Conservation (phyloP, 1,139 yeast genomes). For the Schwanniomyces etchellsii region DNA sequence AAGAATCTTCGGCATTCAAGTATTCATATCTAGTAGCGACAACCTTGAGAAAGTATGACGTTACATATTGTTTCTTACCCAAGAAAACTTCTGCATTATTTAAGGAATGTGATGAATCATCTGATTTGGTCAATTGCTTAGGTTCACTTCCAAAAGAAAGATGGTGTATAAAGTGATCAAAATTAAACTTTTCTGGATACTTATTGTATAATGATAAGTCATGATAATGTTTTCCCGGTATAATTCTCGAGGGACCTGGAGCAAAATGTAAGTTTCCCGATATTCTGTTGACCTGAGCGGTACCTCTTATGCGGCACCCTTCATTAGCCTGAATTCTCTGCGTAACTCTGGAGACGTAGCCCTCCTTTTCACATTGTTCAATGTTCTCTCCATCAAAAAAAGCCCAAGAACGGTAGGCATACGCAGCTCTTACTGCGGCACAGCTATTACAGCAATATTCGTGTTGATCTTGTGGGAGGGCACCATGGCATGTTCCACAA, state of each 20-base stretch:
- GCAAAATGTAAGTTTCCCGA: conserved; percentile 93
- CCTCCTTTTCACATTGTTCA: conserved; percentile 86
- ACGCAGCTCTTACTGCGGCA: conserved; percentile 74
- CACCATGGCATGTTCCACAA: conserved; percentile 93
- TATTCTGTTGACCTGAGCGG: conserved; percentile 74
- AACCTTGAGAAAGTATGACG: conserved; percentile 78
- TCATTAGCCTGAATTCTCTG: conserved; percentile 53
- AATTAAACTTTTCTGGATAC: conserved; percentile 50
- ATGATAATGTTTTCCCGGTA: conserved; percentile 65
- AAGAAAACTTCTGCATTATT: conserved; percentile 45
- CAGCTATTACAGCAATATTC: conserved; percentile 82
- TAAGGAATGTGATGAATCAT: conserved; percentile 61
- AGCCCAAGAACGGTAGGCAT: conserved; percentile 76
- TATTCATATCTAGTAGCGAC: conserved; percentile 85
- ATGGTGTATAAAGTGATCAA: conserved; percentile 72
- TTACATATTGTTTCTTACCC: conserved; percentile 57
- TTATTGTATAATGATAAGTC: conserved; percentile 70
- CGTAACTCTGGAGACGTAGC: conserved; percentile 61
- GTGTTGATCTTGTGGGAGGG: conserved; percentile 58
- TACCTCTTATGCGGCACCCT: conserved; percentile 85
- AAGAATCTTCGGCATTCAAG: conserved; percentile 36
- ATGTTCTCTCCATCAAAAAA: conserved; percentile 83
- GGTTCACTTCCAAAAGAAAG: conserved; percentile 76
- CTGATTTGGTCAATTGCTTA: conserved; percentile 12
- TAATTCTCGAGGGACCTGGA: conserved; percentile 71